A percentile compares a stretch with the other conserved stretches of the same genome.
phyloP scores from a whole-genome alignment of 2,329 filamentous ascomycete genomes.

The Helminthosporium solani region DNA sequence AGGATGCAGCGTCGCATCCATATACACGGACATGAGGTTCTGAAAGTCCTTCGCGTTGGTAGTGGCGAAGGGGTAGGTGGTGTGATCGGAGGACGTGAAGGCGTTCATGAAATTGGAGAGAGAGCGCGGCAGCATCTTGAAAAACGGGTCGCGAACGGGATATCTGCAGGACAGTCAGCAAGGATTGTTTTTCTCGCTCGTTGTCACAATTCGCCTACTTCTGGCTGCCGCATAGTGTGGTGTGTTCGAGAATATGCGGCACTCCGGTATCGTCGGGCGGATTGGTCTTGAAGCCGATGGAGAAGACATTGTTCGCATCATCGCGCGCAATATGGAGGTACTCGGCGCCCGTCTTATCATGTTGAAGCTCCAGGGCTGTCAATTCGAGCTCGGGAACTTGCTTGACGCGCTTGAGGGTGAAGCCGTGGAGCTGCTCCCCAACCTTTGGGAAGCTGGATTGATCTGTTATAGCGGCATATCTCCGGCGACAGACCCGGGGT shows the following conservation, averaged over 20 bases:
- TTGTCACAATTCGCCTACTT: conserved; percentile 58
- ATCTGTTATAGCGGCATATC: conserved; percentile 69
- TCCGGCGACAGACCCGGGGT: conserved; percentile 21
- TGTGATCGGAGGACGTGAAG: conserved; percentile 94
- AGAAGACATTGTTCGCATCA: conserved; percentile 99
- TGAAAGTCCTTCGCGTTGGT: conserved; percentile 94
- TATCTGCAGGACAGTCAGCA: conserved; percentile 59
- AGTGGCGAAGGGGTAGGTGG: conserved; percentile 95
- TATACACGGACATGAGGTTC: conserved; percentile 94
- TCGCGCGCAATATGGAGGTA: conserved; percentile 94
- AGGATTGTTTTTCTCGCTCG: neutral
- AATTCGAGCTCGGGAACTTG: conserved; percentile 92
- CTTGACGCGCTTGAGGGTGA: conserved; percentile 84
- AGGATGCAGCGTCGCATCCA: conserved; percentile 90
- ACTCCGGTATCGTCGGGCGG: conserved; percentile 94
- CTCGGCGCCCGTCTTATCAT: conserved; percentile 93
- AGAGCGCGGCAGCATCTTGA: conserved; percentile 98
- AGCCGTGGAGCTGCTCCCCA: conserved; percentile 87
- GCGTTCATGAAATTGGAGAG: conserved; percentile 99
- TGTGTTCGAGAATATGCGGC: conserved; percentile 96
- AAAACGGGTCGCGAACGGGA: conserved; percentile 98
- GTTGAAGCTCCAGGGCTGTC: conserved; percentile 84
- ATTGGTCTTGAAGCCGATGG: conserved; percentile 98
- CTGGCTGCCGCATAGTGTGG: conserved; percentile 90
- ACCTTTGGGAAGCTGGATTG: conserved; percentile 72